Evolutionary conservation across 2,329 filamentous ascomycete genomes (phyloP), one percentile per base, ranked within the genome.

Genomic region (Ophiosphaerella narmari): DNA sequence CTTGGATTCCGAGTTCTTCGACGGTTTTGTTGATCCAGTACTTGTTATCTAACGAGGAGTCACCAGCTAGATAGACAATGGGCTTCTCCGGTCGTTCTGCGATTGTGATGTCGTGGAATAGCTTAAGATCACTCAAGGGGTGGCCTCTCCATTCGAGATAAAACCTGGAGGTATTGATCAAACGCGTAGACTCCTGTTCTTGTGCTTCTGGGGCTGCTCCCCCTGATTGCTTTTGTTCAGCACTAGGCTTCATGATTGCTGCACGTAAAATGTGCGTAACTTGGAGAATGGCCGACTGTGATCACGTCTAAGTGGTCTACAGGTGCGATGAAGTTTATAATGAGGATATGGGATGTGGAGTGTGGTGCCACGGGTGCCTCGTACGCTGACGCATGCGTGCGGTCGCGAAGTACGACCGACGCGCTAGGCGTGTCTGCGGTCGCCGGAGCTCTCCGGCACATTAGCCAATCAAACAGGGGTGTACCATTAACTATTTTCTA

Each of bases 11-110:
- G 5, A 60, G 14, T 1, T 52, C 39, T 0, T 63, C 46, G 2
- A 45, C 48, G 7, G 53, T 51, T 5, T 48, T 52, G 12, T 61
- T 46, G 1, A 74, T 61, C 71, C 71, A 74, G 52, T 57, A 63
- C 44, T 74, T 74, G 51, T 74, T 74, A 50, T 74, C 72, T 4
- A 73, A 63, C 14, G 71, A 74, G 5, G 72, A 74, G 46, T 74
- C 71, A 43, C 71, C 71, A 5, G 68, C 72, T 5, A 74, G 58
- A 38, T 66, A 74, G n/a, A 73, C 48, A 33, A 72, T 66, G 13
- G 70, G 70, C 26, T 65, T 67, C 12, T 57, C 45, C 0, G 65
- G 67, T 7, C 66, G 59, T 18, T 60, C 45, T 2, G 47, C 29
- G 1, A 54, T 50, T 1, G 62, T 62, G 4, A 63, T 63, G 7